phyloP scores from a whole-genome alignment of 2,329 filamentous ascomycete species.

The Cercospora zeae-maydis region DNA sequence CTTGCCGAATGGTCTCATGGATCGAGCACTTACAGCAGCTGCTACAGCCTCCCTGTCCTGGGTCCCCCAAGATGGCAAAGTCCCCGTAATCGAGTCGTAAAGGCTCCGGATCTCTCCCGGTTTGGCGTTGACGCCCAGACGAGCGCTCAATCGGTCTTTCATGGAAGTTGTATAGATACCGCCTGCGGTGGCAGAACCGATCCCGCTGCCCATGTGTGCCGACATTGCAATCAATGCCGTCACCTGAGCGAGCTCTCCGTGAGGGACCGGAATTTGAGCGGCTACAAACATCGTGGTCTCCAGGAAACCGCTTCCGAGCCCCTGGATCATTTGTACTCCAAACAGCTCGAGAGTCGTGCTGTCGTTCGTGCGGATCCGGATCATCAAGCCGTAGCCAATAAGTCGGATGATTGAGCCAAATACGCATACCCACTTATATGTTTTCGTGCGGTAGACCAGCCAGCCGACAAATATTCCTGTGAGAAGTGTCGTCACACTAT shows the following conservation, averaged over 20 bases:
- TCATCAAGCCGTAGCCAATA: conserved; percentile 52
- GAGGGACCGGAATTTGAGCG: conserved; percentile 44
- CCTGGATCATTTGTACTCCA: conserved; percentile 49
- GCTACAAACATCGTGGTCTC: conserved; percentile 34
- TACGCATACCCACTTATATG: conserved; percentile 49
- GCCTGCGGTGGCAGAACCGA: conserved; percentile 45
- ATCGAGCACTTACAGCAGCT: conserved; percentile 18
- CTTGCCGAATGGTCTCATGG: conserved; percentile 26
- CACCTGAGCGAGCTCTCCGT: conserved; percentile 48
- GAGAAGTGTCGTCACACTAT: conserved; percentile 40
- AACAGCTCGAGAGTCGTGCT: conserved; percentile 48
- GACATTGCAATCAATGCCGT: conserved; percentile 44
- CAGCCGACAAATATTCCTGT: conserved; percentile 41
- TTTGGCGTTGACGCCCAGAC: conserved; percentile 37
- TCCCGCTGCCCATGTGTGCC: conserved; percentile 38
- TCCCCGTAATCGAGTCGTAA: conserved; percentile 47
- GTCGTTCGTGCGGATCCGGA: conserved; percentile 45
- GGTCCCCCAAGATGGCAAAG: conserved; percentile 42
- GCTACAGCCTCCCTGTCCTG: conserved; percentile 44
- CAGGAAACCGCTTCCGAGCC: conserved; percentile 48
- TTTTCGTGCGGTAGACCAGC: conserved; percentile 43
- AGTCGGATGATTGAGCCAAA: conserved; percentile 43
- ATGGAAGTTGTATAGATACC: conserved; percentile 51
- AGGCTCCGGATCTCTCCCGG: conserved; percentile 38
- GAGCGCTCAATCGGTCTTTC: conserved; percentile 37